Evolutionary conservation across 1,284 basidiomycete species (phyloP).

Genomic region (Cerioporus squamosus): DNA sequence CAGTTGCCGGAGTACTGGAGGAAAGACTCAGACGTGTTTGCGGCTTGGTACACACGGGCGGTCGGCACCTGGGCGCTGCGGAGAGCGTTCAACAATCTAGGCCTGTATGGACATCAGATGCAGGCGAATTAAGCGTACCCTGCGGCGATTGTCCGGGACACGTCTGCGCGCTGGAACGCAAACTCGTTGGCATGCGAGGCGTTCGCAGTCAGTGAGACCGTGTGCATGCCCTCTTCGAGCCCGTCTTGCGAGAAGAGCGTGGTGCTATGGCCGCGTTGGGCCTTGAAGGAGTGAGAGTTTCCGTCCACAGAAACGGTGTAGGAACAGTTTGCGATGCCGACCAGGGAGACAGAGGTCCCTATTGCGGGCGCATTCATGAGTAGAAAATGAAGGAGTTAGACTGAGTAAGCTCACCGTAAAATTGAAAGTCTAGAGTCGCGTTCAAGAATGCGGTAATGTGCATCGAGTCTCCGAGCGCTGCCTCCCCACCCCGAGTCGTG

Average conservation of each 20-base stretch:
- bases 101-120: not conserved
- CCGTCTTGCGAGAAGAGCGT: slow-evolving; percentile 17
- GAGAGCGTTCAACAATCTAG: too few relatives aligned
- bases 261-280: not conserved
- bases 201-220: slow-evolving; percentile 25
- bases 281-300: slow-evolving; percentile 5
- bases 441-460: slow-evolving; percentile 32
- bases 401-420: slow-evolving; percentile 27
- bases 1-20: slow-evolving; percentile 35
- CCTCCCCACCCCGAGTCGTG: slow-evolving; percentile 18
- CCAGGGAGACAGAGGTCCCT: slow-evolving; percentile 3
- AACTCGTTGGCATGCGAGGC: not conserved
- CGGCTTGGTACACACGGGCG: slow-evolving; percentile 25
- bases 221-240: slow-evolving; percentile 20
- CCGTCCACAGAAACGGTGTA: slow-evolving; percentile 38
- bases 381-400: not conserved
- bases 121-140: not conserved
- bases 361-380: not conserved
- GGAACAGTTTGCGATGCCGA: slow-evolving; percentile 9
- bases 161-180: slow-evolving; percentile 9
- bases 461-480: slow-evolving; percentile 21
- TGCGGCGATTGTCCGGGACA: slow-evolving; percentile 13
- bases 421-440: slow-evolving; percentile 30
- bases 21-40: slow-evolving; percentile 27
- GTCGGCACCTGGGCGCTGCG: slow-evolving; percentile 3